Conservation (phyloP, 177 flowering plant genomes). For the Vitis hybrid region DNA sequence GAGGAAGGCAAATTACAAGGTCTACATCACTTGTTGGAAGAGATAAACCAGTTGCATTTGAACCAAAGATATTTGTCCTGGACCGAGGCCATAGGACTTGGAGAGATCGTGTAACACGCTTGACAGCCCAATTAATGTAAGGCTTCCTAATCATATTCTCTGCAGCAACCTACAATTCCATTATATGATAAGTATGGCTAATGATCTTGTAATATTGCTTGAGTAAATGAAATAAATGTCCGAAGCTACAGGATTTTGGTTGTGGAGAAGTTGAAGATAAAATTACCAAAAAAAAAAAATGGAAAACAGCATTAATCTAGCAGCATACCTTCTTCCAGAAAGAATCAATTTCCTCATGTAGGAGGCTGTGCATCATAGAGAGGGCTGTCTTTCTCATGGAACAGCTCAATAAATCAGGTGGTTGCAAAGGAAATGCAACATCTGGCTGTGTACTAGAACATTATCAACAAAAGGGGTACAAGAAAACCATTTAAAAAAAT, state of each 20-base stretch:
- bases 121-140: constrained; percentile 92
- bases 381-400: constrained; percentile 51
- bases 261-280: too few species aligned
- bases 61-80: constrained; percentile 86
- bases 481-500: background rate
- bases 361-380: constrained; percentile 62
- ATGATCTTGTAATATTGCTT: background rate
- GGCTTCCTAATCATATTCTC: constrained; percentile 78
- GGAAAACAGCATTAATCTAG: background rate
- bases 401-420: constrained; percentile 57
- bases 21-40: constrained; percentile 97
- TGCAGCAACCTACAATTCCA: constrained; percentile 67
- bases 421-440: constrained; percentile 82
- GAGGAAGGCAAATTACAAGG: constrained; percentile 96
- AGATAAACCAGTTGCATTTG: constrained; percentile 90
- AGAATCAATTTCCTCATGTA: constrained; percentile 86
- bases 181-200: constrained; percentile 9
- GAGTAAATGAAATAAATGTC: too few species aligned
- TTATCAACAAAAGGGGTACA: constrained; percentile 2
- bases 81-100: constrained; percentile 98
- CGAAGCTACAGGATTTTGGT: too few species aligned
- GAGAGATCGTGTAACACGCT: constrained; percentile 88
- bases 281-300: background rate
- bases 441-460: constrained; percentile 65
- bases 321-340: constrained; percentile 81